Evolutionary conservation across 768 basidiomycete genomes (phyloP).

Genomic region (Fomitopsis pulvina): DNA sequence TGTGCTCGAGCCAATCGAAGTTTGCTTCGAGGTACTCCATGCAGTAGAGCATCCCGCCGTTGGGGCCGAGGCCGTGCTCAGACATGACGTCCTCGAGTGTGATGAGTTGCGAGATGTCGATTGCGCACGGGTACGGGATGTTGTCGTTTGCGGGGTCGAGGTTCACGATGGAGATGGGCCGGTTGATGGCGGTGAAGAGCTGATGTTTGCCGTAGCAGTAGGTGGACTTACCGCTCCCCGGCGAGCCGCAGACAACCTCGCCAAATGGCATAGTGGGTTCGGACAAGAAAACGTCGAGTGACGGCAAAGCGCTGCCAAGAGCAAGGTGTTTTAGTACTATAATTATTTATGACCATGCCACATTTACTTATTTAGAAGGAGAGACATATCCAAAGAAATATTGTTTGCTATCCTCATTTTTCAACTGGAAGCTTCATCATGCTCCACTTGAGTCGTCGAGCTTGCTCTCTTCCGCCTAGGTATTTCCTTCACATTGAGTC

Average conservation of each 20-base stretch:
- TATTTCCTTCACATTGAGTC: too few relatives aligned
- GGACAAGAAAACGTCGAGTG: too few relatives aligned
- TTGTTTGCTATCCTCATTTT: too few relatives aligned
- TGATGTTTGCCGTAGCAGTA: conserved; percentile 87
- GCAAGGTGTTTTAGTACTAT: too few relatives aligned
- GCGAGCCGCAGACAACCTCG: conserved; percentile 81
- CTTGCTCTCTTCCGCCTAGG: too few relatives aligned
- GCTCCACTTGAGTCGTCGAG: too few relatives aligned
- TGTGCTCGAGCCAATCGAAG: conserved; percentile 78
- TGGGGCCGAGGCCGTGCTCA: conserved; percentile 81
- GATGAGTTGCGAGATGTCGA: conserved; percentile 82
- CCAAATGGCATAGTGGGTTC: conserved; percentile 69
- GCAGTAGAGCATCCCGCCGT: conserved; percentile 94
- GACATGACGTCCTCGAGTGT: conserved; percentile 85
- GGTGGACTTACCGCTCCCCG: conserved; percentile 84
- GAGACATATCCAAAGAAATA: too few relatives aligned
- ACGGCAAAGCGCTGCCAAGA: too few relatives aligned
- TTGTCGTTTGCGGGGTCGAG: conserved; percentile 91
- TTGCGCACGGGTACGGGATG: conserved; percentile 86
- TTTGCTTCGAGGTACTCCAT: conserved; percentile 97
- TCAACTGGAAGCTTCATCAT: too few relatives aligned
- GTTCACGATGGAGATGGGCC: conserved; percentile 89
- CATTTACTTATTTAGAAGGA: too few relatives aligned
- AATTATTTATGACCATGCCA: too few relatives aligned
- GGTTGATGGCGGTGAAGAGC: conserved; percentile 77